Percentiles rank a stretch among this genome's conserved stretches.
phyloP scores from a whole-genome alignment of 208 protist species.

The Naegleria gruberi region DNA sequence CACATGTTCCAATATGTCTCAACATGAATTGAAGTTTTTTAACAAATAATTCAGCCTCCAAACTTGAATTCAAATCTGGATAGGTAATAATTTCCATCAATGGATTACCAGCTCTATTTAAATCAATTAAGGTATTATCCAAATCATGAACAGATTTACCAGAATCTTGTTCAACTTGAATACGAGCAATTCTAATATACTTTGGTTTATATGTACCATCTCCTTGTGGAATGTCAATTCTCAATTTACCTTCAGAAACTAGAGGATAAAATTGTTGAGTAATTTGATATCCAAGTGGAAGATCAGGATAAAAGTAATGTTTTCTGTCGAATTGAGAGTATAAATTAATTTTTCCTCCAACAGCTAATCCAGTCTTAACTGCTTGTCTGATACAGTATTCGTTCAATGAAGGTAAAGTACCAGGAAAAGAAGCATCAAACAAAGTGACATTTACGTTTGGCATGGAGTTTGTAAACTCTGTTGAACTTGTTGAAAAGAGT shows the following conservation, averaged over 20 bases:
- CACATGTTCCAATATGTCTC: constrained; percentile 35
- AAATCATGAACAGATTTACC: constrained; percentile 50
- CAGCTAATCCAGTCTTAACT: constrained; percentile 39
- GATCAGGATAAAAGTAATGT: constrained; percentile 60
- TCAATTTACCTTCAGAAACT: not conserved
- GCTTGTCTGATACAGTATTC: constrained; percentile 40
- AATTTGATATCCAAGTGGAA: constrained; percentile 57
- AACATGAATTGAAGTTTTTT: constrained; percentile 43
- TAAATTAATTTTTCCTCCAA: constrained; percentile 33
- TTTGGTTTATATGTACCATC: not conserved
- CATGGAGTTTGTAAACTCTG: not conserved
- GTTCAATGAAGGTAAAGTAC: constrained; percentile 38
- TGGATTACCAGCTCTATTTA: constrained; percentile 50
- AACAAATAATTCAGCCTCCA: constrained; percentile 44
- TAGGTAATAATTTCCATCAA: constrained; percentile 55
- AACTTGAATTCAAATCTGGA: constrained; percentile 36
- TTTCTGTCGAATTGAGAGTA: constrained; percentile 53
- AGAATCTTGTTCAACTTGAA: constrained; percentile 48
- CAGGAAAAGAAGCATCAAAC: constrained; percentile 48
- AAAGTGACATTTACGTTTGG: constrained; percentile 43
- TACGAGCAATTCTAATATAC: not conserved
- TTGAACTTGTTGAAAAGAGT: constrained; percentile 40
- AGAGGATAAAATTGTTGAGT: constrained; percentile 41
- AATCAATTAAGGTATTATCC: constrained; percentile 39
- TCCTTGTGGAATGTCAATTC: not conserved